These are phyloP conservation scores for Saccharomycopsis hybrid DNA, from an alignment of 1,139 yeast genomes.

Conservation along the genomic window DNA sequence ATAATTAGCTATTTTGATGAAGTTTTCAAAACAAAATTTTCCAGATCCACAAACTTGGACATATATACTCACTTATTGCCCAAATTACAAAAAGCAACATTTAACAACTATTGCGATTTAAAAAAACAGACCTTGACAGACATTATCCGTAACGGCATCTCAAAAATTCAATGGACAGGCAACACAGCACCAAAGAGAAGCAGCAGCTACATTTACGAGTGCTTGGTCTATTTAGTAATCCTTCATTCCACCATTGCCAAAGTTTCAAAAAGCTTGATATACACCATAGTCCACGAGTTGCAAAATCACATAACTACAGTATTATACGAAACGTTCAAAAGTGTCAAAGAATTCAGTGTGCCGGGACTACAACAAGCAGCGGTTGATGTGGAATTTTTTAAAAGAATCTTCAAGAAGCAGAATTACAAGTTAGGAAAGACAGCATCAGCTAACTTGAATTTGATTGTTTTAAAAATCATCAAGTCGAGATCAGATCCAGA, in stretches of 20 bases:
- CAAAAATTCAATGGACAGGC: slow-evolving; percentile 40
- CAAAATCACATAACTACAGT: slow-evolving; percentile 39
- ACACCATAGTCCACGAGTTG: slow-evolving; percentile 39
- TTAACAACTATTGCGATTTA: slow-evolving; percentile 44
- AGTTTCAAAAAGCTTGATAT: slow-evolving; percentile 40
- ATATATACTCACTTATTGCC: slow-evolving; percentile 37
- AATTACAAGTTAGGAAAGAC: slow-evolving; percentile 19
- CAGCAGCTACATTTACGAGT: slow-evolving; percentile 44
- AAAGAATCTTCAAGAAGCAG: slow-evolving; percentile 22
- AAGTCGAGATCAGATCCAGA: slow-evolving; percentile 13
- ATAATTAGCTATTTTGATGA: slow-evolving; percentile 42
- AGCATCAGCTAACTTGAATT: slow-evolving; percentile 10
- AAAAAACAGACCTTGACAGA: slow-evolving; percentile 43
- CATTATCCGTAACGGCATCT: slow-evolving; percentile 42
- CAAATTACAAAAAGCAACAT: slow-evolving; percentile 45
- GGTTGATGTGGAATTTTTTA: slow-evolving; percentile 35
- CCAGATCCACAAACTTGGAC: slow-evolving; percentile 32
- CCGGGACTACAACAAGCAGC: slow-evolving; percentile 33
- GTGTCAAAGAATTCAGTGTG: slow-evolving; percentile 27
- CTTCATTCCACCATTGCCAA: slow-evolving; percentile 46
- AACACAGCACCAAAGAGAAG: slow-evolving; percentile 35
- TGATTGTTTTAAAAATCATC: slow-evolving; percentile 11
- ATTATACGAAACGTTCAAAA: slow-evolving; percentile 39
- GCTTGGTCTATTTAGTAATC: slow-evolving; percentile 44
- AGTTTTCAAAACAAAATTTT: slow-evolving; percentile 36